These are phyloP conservation scores for Piper longum DNA, from an alignment of 164 flowering plant genomes.

Conservation along the genomic window DNA sequence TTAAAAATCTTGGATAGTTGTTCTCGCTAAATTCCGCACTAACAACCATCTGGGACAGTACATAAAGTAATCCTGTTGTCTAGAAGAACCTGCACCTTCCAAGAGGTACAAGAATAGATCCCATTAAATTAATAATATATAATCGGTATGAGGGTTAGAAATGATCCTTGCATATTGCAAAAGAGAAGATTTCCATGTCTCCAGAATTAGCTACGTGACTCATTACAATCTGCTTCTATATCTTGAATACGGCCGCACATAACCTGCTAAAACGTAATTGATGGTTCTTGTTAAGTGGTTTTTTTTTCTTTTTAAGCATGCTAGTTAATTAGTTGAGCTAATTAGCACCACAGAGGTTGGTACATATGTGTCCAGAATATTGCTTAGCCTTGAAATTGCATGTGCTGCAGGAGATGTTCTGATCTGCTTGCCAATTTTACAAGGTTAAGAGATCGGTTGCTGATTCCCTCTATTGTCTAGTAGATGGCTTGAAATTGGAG, in stretches of 20 bases:
- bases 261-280: no score
- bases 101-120: conserved; percentile 62
- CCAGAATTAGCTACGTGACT: neutral
- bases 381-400: no score
- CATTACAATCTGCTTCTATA: conserved; percentile 1
- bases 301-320: no score
- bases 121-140: conserved; percentile 18
- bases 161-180: no score
- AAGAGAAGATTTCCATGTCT: no score
- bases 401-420: no score
- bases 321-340: no score
- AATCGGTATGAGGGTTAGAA: no score
- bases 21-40: conserved; percentile 19
- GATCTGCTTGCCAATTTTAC: neutral
- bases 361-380: no score
- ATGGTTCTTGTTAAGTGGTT: no score
- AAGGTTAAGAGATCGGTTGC: neutral
- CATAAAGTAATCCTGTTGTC: conserved; percentile 2
- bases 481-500: neutral
- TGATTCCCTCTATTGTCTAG: conserved; percentile 5
- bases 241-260: no score
- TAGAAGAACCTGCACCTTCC: conserved; percentile 34
- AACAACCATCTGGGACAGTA: conserved; percentile 11
- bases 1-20: conserved; percentile 23
- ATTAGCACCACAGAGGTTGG: no score